Evolutionary conservation across 2,329 filamentous ascomycete genomes (phyloP).

Genomic region (Sordariomycetes sp.): DNA sequence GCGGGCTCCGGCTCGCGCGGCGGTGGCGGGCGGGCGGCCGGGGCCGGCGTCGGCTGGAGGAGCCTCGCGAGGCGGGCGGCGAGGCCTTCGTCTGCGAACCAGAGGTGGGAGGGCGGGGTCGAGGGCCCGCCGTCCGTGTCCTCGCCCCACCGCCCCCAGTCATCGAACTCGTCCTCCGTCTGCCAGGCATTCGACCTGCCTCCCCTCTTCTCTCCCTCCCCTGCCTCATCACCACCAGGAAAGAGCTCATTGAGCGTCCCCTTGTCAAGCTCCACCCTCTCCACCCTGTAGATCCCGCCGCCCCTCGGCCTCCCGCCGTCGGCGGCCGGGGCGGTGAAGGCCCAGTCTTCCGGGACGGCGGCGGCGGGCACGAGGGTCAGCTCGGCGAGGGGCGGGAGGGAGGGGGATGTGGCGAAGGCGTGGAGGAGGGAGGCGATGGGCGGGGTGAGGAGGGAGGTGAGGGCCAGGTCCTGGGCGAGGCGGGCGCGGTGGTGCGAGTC

Average conservation of each 20-base stretch:
- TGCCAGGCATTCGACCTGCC: neutral
- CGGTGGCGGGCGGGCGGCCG: slow-evolving; percentile 5
- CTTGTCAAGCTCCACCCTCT: slow-evolving; percentile 14
- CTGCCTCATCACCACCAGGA: neutral
- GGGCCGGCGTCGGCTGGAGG: slow-evolving; percentile 23
- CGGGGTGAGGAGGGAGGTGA: slow-evolving; percentile 27
- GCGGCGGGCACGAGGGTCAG: slow-evolving; percentile 32
- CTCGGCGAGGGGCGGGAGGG: slow-evolving; percentile 23
- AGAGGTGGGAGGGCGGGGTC: slow-evolving; percentile 16
- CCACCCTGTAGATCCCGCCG: slow-evolving; percentile 20
- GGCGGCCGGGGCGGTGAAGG: slow-evolving; percentile 14
- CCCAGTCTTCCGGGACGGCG: slow-evolving; percentile 25
- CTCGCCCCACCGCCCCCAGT: slow-evolving; percentile 33
- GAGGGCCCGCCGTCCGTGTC: slow-evolving; percentile 4
- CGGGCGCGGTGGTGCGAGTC: slow-evolving; percentile 20
- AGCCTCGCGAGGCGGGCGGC: slow-evolving; percentile 31
- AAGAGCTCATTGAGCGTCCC: neutral
- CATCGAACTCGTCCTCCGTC: slow-evolving; percentile 24
- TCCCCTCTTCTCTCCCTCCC: neutral
- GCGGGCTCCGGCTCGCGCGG: slow-evolving; percentile 20
- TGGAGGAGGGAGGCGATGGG: slow-evolving; percentile 29
- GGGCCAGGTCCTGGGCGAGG: slow-evolving; percentile 23
- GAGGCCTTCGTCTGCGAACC: slow-evolving; percentile 36
- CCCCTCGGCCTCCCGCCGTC: neutral
- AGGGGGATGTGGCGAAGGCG: slow-evolving; percentile 21